A percentile compares a stretch with the other conserved stretches of the same genome.
Evolutionary conservation across 2,329 filamentous ascomycete genomes (phyloP).

Genomic region (Paracorniculantispora psalliotae): DNA sequence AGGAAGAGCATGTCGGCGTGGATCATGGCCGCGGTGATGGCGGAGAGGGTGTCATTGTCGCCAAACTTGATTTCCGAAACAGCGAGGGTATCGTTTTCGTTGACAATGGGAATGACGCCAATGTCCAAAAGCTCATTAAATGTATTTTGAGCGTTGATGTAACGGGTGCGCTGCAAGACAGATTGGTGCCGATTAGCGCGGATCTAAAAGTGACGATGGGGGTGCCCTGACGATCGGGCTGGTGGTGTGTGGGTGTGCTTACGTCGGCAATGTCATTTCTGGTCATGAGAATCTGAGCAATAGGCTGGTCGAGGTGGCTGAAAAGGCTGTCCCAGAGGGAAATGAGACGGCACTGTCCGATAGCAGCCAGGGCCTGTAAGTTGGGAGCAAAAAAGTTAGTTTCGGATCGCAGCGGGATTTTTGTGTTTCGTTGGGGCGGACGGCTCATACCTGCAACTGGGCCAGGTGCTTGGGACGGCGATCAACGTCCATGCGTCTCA

Average conservation of each 20-base stretch:
- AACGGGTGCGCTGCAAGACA: conserved; percentile 67
- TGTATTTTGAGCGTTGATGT: conserved; percentile 94
- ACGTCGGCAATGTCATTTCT: conserved; percentile 95
- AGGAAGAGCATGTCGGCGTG: conserved; percentile 94
- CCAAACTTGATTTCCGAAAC: conserved; percentile 99
- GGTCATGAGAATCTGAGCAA: conserved; percentile 91
- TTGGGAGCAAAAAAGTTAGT: not conserved
- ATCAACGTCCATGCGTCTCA: conserved; percentile 83
- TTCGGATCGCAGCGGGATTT: not conserved
- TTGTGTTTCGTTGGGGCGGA: not conserved
- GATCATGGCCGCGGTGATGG: conserved; percentile 95
- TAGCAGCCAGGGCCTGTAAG: conserved; percentile 75
- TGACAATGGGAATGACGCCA: conserved; percentile 97
- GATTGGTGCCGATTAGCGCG: conserved; percentile 5
- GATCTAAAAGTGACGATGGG: conserved; percentile 7
- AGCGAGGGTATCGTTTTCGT: conserved; percentile 95
- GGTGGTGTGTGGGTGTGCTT: conserved; percentile 27
- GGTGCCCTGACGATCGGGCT: not conserved
- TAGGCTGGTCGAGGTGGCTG: conserved; percentile 77
- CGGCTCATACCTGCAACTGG: conserved; percentile 56
- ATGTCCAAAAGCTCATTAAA: conserved; percentile 85
- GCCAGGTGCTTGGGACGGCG: conserved; percentile 86
- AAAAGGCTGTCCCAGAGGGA: conserved; percentile 94
- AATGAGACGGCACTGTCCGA: conserved; percentile 93
- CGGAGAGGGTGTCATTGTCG: conserved; percentile 95